Evolutionary conservation across 805 yeast species (phyloP).

Genomic region (Scheffersomyces spartinae): DNA sequence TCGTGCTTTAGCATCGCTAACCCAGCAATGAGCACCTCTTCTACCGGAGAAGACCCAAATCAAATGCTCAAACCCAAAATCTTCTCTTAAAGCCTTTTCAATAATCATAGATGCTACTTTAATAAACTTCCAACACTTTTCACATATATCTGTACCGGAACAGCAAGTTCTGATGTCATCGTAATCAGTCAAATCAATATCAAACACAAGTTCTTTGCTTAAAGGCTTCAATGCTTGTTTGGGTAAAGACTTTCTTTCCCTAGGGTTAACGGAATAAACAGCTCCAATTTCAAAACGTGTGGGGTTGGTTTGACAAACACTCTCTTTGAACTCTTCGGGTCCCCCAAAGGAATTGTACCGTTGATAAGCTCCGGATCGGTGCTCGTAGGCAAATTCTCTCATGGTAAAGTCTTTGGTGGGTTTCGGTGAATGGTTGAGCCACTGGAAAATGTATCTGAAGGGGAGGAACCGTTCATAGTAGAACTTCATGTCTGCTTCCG

Average conservation of each 20-base stretch:
- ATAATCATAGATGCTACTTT: conserved; percentile 72
- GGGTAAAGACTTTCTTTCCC: conserved; percentile 65
- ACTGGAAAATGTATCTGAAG: conserved; percentile 65
- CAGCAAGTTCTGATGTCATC: conserved; percentile 93
- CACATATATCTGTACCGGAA: conserved; percentile 71
- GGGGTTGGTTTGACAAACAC: conserved; percentile 66
- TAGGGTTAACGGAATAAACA: conserved; percentile 79
- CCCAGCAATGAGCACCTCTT: conserved; percentile 99
- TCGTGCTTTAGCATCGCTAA: conserved; percentile 79
- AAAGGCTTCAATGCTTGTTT: conserved; percentile 71
- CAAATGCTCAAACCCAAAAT: conserved; percentile 78
- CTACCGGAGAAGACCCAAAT: conserved; percentile 97
- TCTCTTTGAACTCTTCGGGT: conserved; percentile 64
- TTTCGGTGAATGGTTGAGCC: conserved; percentile 80
- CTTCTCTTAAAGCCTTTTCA: conserved; percentile 62
- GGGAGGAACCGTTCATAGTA: conserved; percentile 68
- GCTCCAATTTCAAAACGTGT: conserved; percentile 94
- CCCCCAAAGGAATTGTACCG: conserved; percentile 71
- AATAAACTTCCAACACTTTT: conserved; percentile 88
- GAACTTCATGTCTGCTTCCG: conserved; percentile 55
- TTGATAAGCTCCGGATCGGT: conserved; percentile 77
- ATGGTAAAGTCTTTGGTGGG: conserved; percentile 69
- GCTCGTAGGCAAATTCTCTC: conserved; percentile 91
- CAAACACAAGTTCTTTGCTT: conserved; percentile 83
- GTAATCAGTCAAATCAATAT: conserved; percentile 96